Percentiles rank a stretch among this genome's conserved stretches.
Evolutionary conservation across 2,329 filamentous ascomycete species (phyloP).

Genomic region (Metarhizium sp.): DNA sequence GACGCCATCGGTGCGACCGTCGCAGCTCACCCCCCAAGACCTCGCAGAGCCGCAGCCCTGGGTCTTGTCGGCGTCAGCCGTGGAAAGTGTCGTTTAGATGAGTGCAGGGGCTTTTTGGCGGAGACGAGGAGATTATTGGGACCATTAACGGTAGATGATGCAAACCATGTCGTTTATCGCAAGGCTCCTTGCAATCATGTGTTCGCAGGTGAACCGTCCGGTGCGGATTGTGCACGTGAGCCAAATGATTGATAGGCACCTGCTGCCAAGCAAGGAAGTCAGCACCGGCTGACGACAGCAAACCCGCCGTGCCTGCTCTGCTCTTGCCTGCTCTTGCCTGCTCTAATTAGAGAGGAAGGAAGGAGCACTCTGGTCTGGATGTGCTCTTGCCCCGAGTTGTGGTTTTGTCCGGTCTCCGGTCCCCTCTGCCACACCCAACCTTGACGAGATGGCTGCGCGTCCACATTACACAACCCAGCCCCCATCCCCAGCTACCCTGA

Average conservation of each 20-base stretch:
- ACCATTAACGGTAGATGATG: background rate
- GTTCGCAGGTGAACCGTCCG: background rate
- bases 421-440: too few species aligned
- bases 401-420: too few species aligned
- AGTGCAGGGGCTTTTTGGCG: background rate
- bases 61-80: background rate
- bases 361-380: too few species aligned
- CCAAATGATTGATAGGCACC: background rate
- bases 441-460: too few species aligned
- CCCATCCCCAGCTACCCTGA: too few species aligned
- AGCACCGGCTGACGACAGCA: background rate
- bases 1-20: background rate
- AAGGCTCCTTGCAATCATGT: background rate
- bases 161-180: background rate
- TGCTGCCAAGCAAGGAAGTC: background rate
- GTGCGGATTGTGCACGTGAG: background rate
- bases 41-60: background rate
- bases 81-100: background rate
- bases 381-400: too few species aligned
- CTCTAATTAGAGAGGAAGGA: too few species aligned
- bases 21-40: background rate
- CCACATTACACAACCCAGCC: too few species aligned
- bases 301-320: background rate
- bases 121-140: background rate
- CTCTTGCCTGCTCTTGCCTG: too few species aligned